Conservation (phyloP, 2,329 filamentous ascomycete species). For the Aspergillus brasiliensis region DNA sequence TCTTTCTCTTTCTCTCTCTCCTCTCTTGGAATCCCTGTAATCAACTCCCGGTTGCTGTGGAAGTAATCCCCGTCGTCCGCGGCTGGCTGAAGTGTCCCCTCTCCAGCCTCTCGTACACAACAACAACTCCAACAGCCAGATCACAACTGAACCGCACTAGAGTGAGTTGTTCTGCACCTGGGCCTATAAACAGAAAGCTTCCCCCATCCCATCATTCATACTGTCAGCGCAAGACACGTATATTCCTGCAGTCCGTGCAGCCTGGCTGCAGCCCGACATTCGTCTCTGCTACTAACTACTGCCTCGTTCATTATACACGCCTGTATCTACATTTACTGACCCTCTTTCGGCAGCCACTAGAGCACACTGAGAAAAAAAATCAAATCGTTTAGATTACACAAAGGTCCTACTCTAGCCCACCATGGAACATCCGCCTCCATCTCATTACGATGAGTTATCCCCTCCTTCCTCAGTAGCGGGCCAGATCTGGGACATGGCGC, state of each 20-base stretch:
- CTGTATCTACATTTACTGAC: neutral
- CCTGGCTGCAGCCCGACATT: neutral
- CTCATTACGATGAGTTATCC: slow-evolving; percentile 11
- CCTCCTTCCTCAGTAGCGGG: slow-evolving; percentile 29
- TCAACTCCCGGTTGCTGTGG: slow-evolving; percentile 3
- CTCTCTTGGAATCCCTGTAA: neutral
- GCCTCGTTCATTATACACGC: neutral
- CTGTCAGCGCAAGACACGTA: neutral
- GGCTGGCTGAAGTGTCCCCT: neutral
- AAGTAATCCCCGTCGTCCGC: neutral
- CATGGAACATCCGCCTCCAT: slow-evolving; percentile 12
- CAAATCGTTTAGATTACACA: neutral
- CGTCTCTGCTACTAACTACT: neutral
- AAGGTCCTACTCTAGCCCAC: neutral
- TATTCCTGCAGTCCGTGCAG: slow-evolving; percentile 4
- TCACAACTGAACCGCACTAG: neutral
- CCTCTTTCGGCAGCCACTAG: neutral
- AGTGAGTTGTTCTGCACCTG: neutral
- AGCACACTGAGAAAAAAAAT: neutral
- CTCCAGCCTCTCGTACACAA: neutral
- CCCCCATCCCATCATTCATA: neutral
- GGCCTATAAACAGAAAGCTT: neutral
- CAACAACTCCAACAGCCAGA: neutral
- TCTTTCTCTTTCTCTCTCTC: neutral
- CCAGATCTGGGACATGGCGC: slow-evolving; percentile 25